Conservation (phyloP, 2,329 filamentous ascomycete genomes). For the Colletotrichum eremochloae region DNA sequence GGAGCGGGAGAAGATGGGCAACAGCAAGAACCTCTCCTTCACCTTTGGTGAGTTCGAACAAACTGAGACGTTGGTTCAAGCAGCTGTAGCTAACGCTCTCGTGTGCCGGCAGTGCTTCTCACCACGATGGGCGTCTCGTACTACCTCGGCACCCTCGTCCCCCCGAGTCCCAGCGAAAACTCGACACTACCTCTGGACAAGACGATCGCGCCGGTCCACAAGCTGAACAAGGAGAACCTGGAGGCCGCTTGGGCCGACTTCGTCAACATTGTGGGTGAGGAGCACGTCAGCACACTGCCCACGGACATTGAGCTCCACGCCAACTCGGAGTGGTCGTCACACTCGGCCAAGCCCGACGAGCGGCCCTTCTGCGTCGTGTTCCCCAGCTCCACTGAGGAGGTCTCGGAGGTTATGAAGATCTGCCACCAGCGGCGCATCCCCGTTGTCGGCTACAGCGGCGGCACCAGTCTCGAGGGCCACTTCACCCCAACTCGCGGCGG, state of each 20-base stretch:
- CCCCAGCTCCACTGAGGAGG: slow-evolving; percentile 83
- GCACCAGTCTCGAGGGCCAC: slow-evolving; percentile 91
- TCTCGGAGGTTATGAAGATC: slow-evolving; percentile 88
- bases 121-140: slow-evolving; percentile 67
- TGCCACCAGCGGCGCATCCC: slow-evolving; percentile 86
- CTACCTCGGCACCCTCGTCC: slow-evolving; percentile 69
- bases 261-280: slow-evolving; percentile 71
- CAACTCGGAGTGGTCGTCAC: slow-evolving; percentile 74
- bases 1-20: slow-evolving; percentile 53
- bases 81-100: slow-evolving; percentile 28
- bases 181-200: slow-evolving; percentile 72
- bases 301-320: slow-evolving; percentile 69
- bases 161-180: slow-evolving; percentile 61
- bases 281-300: slow-evolving; percentile 73
- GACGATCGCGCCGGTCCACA: slow-evolving; percentile 66
- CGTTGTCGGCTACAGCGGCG: slow-evolving; percentile 88
- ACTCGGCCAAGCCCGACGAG: slow-evolving; percentile 62
- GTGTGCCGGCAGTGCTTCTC: slow-evolving; percentile 60
- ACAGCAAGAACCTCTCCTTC: slow-evolving; percentile 62
- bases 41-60: slow-evolving; percentile 63
- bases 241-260: slow-evolving; percentile 80
- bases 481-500: slow-evolving; percentile 86
- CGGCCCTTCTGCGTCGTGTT: slow-evolving; percentile 80
- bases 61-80: neutral
- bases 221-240: slow-evolving; percentile 72